Conservation (phyloP, 345 rosid genomes). For the Geranium rotundifolium region DNA sequence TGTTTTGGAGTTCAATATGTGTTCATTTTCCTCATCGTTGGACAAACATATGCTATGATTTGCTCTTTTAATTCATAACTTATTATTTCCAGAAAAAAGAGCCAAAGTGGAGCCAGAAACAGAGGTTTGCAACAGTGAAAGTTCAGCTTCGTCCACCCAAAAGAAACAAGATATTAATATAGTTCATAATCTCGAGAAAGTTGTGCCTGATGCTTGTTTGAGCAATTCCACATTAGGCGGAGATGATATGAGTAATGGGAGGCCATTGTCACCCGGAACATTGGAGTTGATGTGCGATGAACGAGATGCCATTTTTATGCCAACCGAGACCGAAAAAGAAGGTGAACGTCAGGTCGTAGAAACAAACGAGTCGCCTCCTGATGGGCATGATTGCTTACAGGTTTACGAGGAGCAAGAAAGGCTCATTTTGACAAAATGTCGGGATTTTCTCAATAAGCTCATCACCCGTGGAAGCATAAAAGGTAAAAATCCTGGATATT, state of each 20-base stretch:
- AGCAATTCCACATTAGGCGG: slow-evolving; percentile 3
- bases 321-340: slow-evolving; percentile 10
- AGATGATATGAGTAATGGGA: slow-evolving; percentile 11
- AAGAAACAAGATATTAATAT: neutral
- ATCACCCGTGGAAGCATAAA: slow-evolving; percentile 35
- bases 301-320: slow-evolving; percentile 13
- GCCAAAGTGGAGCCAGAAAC: neutral
- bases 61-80: neutral
- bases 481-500: slow-evolving; percentile 20
- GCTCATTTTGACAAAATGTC: slow-evolving; percentile 33
- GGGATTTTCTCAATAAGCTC: slow-evolving; percentile 42
- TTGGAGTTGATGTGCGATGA: slow-evolving; percentile 23
- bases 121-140: neutral
- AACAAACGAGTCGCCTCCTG: slow-evolving; percentile 11
- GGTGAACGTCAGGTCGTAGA: slow-evolving; percentile 9
- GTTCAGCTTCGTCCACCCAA: neutral
- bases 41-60: neutral
- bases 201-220: neutral
- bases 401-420: slow-evolving; percentile 44
- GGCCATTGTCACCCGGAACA: slow-evolving; percentile 14
- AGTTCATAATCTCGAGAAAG: neutral
- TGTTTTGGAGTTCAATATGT: neutral
- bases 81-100: neutral
- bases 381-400: slow-evolving; percentile 19
- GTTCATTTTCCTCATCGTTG: neutral